Evolutionary conservation across 768 basidiomycete species (phyloP).

Genomic region (Peribolospora baueri): DNA sequence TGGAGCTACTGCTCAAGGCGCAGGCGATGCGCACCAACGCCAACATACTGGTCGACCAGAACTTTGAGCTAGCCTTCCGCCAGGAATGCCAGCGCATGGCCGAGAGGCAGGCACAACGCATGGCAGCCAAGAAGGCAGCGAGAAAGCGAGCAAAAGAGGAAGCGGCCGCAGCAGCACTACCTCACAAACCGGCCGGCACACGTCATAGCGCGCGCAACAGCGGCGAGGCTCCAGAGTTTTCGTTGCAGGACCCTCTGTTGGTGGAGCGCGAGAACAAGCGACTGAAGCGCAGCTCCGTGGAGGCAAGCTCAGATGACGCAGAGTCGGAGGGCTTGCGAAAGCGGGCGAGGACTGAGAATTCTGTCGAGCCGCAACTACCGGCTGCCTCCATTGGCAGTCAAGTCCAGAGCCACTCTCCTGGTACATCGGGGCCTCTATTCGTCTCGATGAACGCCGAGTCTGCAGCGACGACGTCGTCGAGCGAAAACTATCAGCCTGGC

Average conservation of each 20-base stretch:
- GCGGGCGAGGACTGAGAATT: slow-evolving; percentile 3
- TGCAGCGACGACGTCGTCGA: background rate
- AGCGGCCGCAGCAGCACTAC: slow-evolving; percentile 28
- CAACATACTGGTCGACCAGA: slow-evolving; percentile 58
- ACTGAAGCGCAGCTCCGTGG: too few species aligned
- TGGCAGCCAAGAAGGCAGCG: slow-evolving; percentile 14
- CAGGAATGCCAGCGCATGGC: slow-evolving; percentile 78
- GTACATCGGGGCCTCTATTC: too few species aligned
- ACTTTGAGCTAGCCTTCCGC: slow-evolving; percentile 53
- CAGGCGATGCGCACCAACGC: slow-evolving; percentile 65
- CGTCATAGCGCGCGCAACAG: slow-evolving; percentile 17
- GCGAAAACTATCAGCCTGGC: background rate
- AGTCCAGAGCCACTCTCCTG: too few species aligned
- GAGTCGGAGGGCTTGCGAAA: slow-evolving; percentile 2
- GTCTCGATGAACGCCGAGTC: too few species aligned
- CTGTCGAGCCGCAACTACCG: background rate
- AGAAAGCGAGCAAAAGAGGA: slow-evolving; percentile 24
- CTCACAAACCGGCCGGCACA: slow-evolving; percentile 24
- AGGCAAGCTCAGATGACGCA: background rate
- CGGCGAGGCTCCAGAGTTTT: background rate
- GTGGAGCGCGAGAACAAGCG: background rate
- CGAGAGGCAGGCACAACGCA: slow-evolving; percentile 28
- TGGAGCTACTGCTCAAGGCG: slow-evolving; percentile 52
- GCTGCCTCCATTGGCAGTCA: too few species aligned
- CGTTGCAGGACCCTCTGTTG: slow-evolving; percentile 1